Base-by-base conservation (phyloP, 2,329 filamentous ascomycete genomes). In the Nakataea oryzae region DNA sequence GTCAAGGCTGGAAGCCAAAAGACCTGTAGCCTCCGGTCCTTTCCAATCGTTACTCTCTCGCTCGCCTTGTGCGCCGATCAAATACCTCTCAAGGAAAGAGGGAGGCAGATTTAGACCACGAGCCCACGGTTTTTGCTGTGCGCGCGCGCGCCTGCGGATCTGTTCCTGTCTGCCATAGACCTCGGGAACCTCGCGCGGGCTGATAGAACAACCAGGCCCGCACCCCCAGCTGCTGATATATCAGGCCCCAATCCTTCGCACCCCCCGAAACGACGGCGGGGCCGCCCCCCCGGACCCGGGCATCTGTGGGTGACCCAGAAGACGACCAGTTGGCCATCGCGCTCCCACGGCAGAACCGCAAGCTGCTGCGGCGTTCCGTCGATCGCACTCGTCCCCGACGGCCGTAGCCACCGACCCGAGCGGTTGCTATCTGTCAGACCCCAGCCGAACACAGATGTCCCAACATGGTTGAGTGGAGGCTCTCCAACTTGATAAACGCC, bases 381-480 rank as follows among this genome's bases (percentile, higher is more conserved):
- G 21, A 47, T 47, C 14, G 34, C 34, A 47, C 21, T 17, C 34
- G 34, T 17, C 34, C 34, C 21, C 34, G 34, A 47, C 34, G 34
- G 34, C 34, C 34, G 34, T 47, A 11, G 34, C 34, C 34, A 47
- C 21, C 34, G 34, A 17, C 63, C 64, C 57, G 26, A 57, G 47
- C 63, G 59, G n/a, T 27, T 55, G 54, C 54, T 28, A 47, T 9
- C 34, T 47, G 34, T 47, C 34, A 21, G 34, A 47, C 17, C 34
- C 21, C 34, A 17, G 14, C 34, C 34, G 17, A 47, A 47, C 34
- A 14, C 27, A 17, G 62, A 74, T 74, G 72, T 64, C 64, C 67
- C 68, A 70, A 63, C 70, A 75, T 75, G 73, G 67, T 68, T 70
- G 65, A 69, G 21, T 60, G 54, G 59, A 60, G 59, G 30, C 59